These are phyloP conservation scores for Eimeria sp. DNA, from an alignment of 169 alveolate genomes.

Conservation along the genomic window DNA sequence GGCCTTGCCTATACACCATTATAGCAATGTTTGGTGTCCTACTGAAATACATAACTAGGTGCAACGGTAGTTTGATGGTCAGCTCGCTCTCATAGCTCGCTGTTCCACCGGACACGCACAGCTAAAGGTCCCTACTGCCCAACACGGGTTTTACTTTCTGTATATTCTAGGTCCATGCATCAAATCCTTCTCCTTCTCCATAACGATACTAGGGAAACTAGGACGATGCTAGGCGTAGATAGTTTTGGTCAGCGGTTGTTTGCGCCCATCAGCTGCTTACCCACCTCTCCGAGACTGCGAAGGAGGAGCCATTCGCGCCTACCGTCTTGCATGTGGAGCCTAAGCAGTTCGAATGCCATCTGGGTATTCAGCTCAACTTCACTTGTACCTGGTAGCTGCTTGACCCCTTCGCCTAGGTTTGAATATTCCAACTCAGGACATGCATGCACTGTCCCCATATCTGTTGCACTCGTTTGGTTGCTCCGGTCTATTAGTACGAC, in stretches of 20 bases:
- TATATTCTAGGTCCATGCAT: neutral
- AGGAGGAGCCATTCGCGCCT: conserved; percentile 86
- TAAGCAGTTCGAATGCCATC: conserved; percentile 85
- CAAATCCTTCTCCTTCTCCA: neutral
- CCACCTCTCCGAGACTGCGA: conserved; percentile 86
- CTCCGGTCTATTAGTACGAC: conserved; percentile 86
- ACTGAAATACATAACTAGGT: neutral
- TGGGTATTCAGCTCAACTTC: conserved; percentile 77
- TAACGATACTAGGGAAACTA: neutral
- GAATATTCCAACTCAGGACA: conserved; percentile 74
- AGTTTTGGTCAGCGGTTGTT: neutral
- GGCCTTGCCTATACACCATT: neutral
- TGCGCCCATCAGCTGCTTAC: neutral
- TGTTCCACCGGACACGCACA: neutral
- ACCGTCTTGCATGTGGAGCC: conserved; percentile 71
- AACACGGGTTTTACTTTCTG: neutral
- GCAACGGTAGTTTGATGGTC: neutral
- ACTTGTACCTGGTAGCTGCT: conserved; percentile 56
- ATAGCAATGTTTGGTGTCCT: neutral
- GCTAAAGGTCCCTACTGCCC: neutral
- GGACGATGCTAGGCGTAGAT: neutral
- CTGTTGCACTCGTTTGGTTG: conserved; percentile 34
- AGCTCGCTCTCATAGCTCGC: neutral
- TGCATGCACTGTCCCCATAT: conserved; percentile 74
- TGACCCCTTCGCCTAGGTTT: conserved; percentile 57